Evolutionary conservation across 306 rosid genomes (phyloP).

Genomic region (Comarum palustre): DNA sequence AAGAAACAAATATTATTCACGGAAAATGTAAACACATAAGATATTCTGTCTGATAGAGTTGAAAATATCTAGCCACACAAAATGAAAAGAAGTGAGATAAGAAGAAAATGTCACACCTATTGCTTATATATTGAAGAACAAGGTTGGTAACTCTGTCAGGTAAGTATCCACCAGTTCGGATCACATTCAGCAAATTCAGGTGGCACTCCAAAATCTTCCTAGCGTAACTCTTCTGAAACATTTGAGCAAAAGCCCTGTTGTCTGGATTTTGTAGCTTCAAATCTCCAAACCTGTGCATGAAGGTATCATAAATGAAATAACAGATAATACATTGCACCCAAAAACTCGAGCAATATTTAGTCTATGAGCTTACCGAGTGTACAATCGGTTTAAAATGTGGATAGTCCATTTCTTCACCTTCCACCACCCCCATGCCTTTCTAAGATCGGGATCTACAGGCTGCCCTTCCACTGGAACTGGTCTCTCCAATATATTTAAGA

Average conservation of each 20-base stretch:
- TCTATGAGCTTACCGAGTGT: slow-evolving; percentile 62
- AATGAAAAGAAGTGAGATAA: background rate
- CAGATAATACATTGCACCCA: background rate
- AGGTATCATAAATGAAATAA: slow-evolving; percentile 4
- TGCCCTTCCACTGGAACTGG: slow-evolving; percentile 93
- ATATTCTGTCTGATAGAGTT: background rate
- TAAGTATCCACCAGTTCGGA: slow-evolving; percentile 83
- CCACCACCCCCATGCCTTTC: slow-evolving; percentile 99
- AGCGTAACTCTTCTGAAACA: slow-evolving; percentile 89
- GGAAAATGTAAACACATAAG: background rate
- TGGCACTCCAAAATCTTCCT: slow-evolving; percentile 92
- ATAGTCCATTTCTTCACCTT: slow-evolving; percentile 99
- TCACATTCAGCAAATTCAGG: slow-evolving; percentile 70
- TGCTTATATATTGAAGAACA: slow-evolving; percentile 85
- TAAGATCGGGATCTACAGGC: slow-evolving; percentile 74
- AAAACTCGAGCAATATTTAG: slow-evolving; percentile 4
- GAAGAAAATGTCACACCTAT: slow-evolving; percentile 47
- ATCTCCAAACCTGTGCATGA: slow-evolving; percentile 73
- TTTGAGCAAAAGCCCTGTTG: slow-evolving; percentile 85
- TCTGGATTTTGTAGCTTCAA: slow-evolving; percentile 90
- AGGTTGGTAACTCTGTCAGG: slow-evolving; percentile 93
- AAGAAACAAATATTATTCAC: background rate
- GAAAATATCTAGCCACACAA: background rate
- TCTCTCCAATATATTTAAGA: slow-evolving; percentile 79
- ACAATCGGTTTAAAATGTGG: slow-evolving; percentile 85